phyloP scores from a whole-genome alignment of 345 rosid species.

The Gossypium raimondii region DNA sequence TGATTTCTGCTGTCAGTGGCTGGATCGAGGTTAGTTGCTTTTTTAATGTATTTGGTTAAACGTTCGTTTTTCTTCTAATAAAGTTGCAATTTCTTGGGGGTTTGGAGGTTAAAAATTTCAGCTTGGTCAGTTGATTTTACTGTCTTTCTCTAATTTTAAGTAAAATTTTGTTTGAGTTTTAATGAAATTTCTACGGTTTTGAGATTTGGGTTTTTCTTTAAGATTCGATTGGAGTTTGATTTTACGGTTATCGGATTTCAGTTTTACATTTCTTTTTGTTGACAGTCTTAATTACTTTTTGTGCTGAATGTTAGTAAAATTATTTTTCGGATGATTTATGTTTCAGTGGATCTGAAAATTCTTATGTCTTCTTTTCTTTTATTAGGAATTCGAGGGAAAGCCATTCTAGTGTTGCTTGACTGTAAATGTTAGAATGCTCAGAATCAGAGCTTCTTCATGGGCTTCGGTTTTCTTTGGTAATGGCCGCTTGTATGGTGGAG shows the following conservation, averaged over 20 bases:
- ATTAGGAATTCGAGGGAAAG: conserved; percentile 39
- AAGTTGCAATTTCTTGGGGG: conserved; percentile 10
- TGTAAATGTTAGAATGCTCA: conserved; percentile 41
- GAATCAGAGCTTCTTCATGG: conserved; percentile 29
- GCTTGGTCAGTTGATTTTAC: not conserved
- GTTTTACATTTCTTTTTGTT: not conserved
- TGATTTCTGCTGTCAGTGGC: conserved; percentile 31
- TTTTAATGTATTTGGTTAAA: conserved; percentile 10
- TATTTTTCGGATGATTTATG: conserved; percentile 12
- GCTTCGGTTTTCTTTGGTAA: conserved; percentile 28
- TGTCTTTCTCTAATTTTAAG: not conserved
- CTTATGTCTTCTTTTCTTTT: not conserved
- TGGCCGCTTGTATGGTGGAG: conserved; percentile 34
- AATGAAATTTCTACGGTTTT: conserved; percentile 11
- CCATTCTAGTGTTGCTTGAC: conserved; percentile 24
- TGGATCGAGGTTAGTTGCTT: conserved; percentile 38
- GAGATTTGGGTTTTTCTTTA: conserved; percentile 20
- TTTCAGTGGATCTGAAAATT: conserved; percentile 33
- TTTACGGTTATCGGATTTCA: conserved; percentile 7
- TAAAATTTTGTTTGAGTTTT: conserved; percentile 1
- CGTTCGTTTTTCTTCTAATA: conserved; percentile 2
- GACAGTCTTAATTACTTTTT: not conserved
- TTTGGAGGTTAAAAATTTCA: conserved; percentile 26
- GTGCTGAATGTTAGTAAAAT: not conserved
- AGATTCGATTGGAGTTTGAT: conserved; percentile 22